These are phyloP conservation scores for Ampelocalamus luodianensis DNA, from an alignment of 176 grass and related monocot species.

Conservation along the genomic window DNA sequence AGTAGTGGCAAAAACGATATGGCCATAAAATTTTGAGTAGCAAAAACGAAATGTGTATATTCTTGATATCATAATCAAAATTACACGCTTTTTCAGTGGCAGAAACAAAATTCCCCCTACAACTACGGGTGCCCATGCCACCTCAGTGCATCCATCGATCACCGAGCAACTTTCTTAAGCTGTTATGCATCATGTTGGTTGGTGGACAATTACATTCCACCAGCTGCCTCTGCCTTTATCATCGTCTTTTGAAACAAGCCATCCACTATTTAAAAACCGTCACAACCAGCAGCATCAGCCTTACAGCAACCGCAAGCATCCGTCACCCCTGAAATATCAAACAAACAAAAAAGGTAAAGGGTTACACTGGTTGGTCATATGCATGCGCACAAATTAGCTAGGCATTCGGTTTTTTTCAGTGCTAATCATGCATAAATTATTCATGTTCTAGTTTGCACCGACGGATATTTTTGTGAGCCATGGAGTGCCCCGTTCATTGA, in stretches of 20 bases:
- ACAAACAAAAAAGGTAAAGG: not conserved
- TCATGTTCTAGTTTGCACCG: not conserved
- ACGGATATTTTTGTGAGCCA: not conserved
- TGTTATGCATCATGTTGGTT: slow-evolving; percentile 14
- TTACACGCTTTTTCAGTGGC: too few relatives aligned
- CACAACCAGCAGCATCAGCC: not conserved
- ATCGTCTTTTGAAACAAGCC: not conserved
- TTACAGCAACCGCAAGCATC: slow-evolving; percentile 9
- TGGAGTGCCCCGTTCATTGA: not conserved
- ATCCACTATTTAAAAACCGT: not conserved
- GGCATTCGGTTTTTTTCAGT: not conserved
- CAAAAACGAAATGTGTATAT: too few relatives aligned
- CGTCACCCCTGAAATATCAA: not conserved
- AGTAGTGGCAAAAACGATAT: too few relatives aligned
- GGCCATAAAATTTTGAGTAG: too few relatives aligned
- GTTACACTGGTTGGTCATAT: not conserved
- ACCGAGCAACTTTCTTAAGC: not conserved
- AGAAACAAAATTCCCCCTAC: not conserved
- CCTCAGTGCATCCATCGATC: not conserved
- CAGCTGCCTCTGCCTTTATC: not conserved
- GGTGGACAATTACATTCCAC: slow-evolving; percentile 33
- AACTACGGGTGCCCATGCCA: not conserved
- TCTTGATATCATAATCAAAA: too few relatives aligned
- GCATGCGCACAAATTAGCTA: not conserved
- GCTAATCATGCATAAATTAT: not conserved